Base-by-base conservation (phyloP, 495 filamentous ascomycete species). In the Xylaria cubensis region DNA sequence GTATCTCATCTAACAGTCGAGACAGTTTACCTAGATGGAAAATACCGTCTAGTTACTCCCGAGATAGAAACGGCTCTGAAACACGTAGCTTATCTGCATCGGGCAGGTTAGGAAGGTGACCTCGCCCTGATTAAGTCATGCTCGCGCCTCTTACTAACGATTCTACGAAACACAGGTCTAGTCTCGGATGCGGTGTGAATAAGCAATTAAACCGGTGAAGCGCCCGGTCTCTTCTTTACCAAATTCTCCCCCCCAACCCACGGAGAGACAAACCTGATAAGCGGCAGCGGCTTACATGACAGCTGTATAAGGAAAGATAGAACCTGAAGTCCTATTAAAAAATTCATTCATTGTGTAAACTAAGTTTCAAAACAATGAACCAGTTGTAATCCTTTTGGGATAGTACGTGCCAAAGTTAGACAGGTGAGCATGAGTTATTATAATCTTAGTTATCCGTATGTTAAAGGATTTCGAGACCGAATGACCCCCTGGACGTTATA, bases 61-160 rank as follows among this genome's bases (percentile, higher is more conserved):
- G n/a, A 61, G 32, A 39, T 61, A 34, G 8, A n/a, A 61, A 13
- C 58, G 2, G 1, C 34, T 12, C 3, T 36, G 58, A 61, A 39
- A 61, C 58, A 61, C 29, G 58, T 19, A 39, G 58, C 58, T 61
- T 61, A 61, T 61, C 17, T 61, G 34, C 53, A 32, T 56, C 9
- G 17, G 2, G 46, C 24, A 55, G 24, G 24, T 17, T 32, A 21
- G 50, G 50, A 51, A 19, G 53, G 53, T 29, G 26, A n/a, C 19
- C 26, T 56, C 53, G 6, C 9, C 53, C 1, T 32, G 17, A 32
- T 4, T 13, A 32, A 56, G 53, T 13, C 53, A 56, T 56, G 53
- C 24, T 32, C 5, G 24, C 4, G 13, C 53, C 53, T 56, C 26
- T 53, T 26, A 32, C 53, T 56, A 39, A 39, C 12, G 15, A 59